Percentiles rank a stretch among this genome's conserved stretches.
Conservation (phyloP, 805 yeast genomes). For the Candida nemodendra region DNA sequence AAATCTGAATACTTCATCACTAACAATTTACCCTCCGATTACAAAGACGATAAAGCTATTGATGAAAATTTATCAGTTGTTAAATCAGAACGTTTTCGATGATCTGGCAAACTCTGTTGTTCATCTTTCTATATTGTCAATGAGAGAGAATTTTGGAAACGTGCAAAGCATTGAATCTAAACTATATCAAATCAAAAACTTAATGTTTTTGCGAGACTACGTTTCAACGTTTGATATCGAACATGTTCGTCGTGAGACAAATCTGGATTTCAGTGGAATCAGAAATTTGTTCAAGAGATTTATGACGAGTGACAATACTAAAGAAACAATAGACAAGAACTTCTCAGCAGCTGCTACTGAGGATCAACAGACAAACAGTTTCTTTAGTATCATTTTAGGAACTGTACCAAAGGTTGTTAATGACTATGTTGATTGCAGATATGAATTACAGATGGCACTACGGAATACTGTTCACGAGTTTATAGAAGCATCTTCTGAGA, state of each 20-base stretch:
- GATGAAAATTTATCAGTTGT: conserved; percentile 75
- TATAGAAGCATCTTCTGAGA: conserved; percentile 54
- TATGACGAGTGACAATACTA: conserved; percentile 28
- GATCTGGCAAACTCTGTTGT: conserved; percentile 86
- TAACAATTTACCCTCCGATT: conserved; percentile 61
- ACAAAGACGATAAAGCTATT: conserved; percentile 65
- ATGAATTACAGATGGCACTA: conserved; percentile 71
- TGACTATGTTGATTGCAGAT: conserved; percentile 74
- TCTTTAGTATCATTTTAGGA: conserved; percentile 38
- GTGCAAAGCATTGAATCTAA: conserved; percentile 59
- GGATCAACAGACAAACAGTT: conserved; percentile 9
- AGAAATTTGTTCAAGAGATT: conserved; percentile 40
- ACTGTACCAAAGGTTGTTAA: conserved; percentile 78
- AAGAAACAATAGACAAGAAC: conserved; percentile 18
- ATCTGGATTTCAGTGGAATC: conserved; percentile 80
- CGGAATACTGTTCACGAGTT: conserved; percentile 68
- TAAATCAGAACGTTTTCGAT: conserved; percentile 77
- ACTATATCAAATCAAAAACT: conserved; percentile 68
- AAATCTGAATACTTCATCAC: conserved; percentile 8
- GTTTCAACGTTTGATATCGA: conserved; percentile 78
- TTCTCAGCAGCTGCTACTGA: conserved; percentile 17
- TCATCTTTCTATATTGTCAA: conserved; percentile 67
- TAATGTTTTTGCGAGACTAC: conserved; percentile 68
- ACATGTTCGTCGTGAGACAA: conserved; percentile 65
- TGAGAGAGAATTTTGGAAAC: conserved; percentile 50